Evolutionary conservation across 345 rosid species (phyloP), one percentile per base, ranked within the genome.

Genomic region (Populus deltoides): DNA sequence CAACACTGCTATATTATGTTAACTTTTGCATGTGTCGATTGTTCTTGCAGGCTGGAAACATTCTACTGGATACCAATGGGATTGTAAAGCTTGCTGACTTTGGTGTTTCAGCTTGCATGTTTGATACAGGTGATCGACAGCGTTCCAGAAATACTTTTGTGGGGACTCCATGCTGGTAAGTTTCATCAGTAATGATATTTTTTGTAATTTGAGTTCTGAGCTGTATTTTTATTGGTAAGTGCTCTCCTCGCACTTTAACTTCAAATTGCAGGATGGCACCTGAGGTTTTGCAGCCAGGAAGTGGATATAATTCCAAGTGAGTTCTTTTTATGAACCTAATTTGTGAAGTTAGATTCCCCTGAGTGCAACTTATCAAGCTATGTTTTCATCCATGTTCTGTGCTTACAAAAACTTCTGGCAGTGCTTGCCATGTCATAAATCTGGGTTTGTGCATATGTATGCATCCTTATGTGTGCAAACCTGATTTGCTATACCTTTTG

Each of bases 101-200:
- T 75, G 99, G 98, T 20, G 98, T 94, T 73, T 91, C 99, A 85
- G 99, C 98, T 66, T 94, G 99, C 87, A 88, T 97, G 94, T 94
- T 97, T 84, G 98, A 97, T 78, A 62, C 93, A 17, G 99, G 99
- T 81, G 98, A 94, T 78, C 90, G 99, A 80, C 99, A 87, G 79
- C 94, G 97, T 69, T 77, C 97, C 33, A 94, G 99, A 87, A 97
- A 94, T 86, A 97, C 97, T 76, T 92, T 97, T 86, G 97, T 92
- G 63, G 99, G 98, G 81, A 97, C 98, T 80, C 99, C 99, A 69
- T 97, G 99, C 92, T 97, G 99, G 98, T 97, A 74, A 75, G 85
- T 70, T 81, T 76, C n/a, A 62, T 35, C 41, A 33, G 8, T 22
- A 7, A 33, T 1, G 25, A 31, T 74, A 27, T 63, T 63, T 67